Evolutionary conservation across 305 asterid genomes (phyloP).

Genomic region (Solanum hybrid): DNA sequence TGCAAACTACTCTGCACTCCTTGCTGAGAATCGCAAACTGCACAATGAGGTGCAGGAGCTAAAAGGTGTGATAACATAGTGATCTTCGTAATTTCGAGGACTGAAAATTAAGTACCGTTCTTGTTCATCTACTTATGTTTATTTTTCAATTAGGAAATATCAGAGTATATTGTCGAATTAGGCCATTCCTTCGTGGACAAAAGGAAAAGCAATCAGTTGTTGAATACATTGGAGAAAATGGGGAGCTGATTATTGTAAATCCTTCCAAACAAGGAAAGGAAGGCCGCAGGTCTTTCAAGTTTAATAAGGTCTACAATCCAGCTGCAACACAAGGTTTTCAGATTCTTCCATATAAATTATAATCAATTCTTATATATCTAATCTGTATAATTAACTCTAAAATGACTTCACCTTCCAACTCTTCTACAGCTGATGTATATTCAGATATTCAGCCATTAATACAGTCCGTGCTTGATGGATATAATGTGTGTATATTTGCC

Average conservation of each 20-base stretch:
- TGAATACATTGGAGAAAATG: constrained; percentile 73
- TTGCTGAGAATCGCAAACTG: constrained; percentile 73
- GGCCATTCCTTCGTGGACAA: constrained; percentile 78
- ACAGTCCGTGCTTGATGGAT: constrained; percentile 93
- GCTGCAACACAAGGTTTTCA: constrained; percentile 70
- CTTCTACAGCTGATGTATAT: constrained; percentile 61
- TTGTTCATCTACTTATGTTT: not conserved
- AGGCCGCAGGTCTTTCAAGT: constrained; percentile 68
- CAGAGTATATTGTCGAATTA: constrained; percentile 80
- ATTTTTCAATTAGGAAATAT: constrained; percentile 57
- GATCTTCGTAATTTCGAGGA: not conserved
- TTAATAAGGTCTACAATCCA: constrained; percentile 69
- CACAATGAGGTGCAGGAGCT: constrained; percentile 88
- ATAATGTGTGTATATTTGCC: constrained; percentile 83
- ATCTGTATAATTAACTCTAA: not conserved
- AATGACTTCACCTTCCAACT: not conserved
- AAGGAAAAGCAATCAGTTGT: constrained; percentile 60
- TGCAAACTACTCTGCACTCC: constrained; percentile 43
- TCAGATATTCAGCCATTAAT: constrained; percentile 72
- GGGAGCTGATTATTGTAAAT: constrained; percentile 60
- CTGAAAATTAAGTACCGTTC: not conserved
- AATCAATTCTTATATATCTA: not conserved
- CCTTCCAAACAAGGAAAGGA: constrained; percentile 90
- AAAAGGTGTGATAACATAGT: constrained; percentile 45
- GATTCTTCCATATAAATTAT: not conserved